Base-by-base conservation (phyloP, 2,329 filamentous ascomycete species). In the Knufia petricola region DNA sequence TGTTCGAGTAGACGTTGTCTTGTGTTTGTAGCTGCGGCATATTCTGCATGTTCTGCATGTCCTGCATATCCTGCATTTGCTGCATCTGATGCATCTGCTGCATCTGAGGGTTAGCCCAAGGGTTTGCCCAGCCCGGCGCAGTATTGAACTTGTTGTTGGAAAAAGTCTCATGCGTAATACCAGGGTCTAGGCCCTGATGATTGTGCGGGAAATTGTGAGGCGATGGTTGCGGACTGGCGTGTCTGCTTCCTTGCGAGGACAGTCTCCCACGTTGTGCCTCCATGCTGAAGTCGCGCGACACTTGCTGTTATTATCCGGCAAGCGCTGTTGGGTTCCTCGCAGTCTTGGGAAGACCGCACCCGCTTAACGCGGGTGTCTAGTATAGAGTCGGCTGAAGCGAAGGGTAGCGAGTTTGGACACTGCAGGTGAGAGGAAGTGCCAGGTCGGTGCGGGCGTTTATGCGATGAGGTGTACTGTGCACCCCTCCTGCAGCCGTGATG, bases 211-310 rank as follows among this genome's bases (percentile, higher is more conserved):
- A 47, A 24, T 26, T 39, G 24, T 67, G 65, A 45, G 58, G 61
- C 55, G 66, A 66, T 32, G 62, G 58, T 39, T 66, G 68, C 30
- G 64, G 65, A 60, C 66, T 70, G 57, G 9, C 17, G 21, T 48
- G 46, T 32, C 38, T 34, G 26, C 38, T 41, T 48, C 46, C 46
- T 24, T 48, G 46, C 17, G 46, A 28, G 20, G 38, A 34, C 38
- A 41, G 17, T 19, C 46, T 40, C 10, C 46, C 46, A 23, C 26
- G 46, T 15, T 41, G 37, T n/a, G 15, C 26, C 12, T 48, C 46
- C 46, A 48, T 48, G 4, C 12, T 34, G 17, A 19, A 12, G n/a
- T n/a, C n/a, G n/a, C n/a, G n/a, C n/a, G 17, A 9, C 4, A 17
- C 17, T 12, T 4, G 12, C 17, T 21, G 17, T 36, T n/a, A 36